Percentiles rank a stretch among this genome's conserved stretches.
These are phyloP conservation scores for Porodaedalea pini DNA, from an alignment of 1,284 basidiomycete species.

Conservation along the genomic window DNA sequence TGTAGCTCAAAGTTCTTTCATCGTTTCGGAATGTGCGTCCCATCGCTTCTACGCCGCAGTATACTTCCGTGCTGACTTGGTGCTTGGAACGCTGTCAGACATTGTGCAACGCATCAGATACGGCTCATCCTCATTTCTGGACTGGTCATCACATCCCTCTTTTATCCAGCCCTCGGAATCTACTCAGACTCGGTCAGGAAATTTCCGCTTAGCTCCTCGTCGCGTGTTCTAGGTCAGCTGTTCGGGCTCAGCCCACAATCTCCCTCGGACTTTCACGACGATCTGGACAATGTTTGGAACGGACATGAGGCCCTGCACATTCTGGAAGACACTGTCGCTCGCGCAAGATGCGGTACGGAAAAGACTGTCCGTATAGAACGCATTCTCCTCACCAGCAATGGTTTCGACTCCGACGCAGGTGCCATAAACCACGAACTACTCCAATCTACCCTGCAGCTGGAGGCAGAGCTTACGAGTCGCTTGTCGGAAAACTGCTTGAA, in stretches of 20 bases:
- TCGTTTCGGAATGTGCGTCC: slow-evolving; percentile 70
- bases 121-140: slow-evolving; percentile 91
- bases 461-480: slow-evolving; percentile 49
- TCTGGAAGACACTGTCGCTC: slow-evolving; percentile 66
- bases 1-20: slow-evolving; percentile 56
- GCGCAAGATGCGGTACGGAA: slow-evolving; percentile 67
- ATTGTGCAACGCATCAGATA: slow-evolving; percentile 88
- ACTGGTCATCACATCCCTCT: slow-evolving; percentile 92
- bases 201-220: slow-evolving; percentile 54
- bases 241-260: slow-evolving; percentile 49
- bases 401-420: slow-evolving; percentile 45
- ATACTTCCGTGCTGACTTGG: background rate
- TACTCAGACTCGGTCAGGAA: slow-evolving; percentile 71
- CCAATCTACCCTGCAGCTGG: slow-evolving; percentile 58
- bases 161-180: slow-evolving; percentile 86
- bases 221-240: slow-evolving; percentile 59
- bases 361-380: slow-evolving; percentile 78
- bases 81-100: slow-evolving; percentile 39
- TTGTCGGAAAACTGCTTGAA: slow-evolving; percentile 40
- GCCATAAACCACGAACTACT: slow-evolving; percentile 60
- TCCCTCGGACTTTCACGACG: slow-evolving; percentile 44
- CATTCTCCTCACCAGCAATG: slow-evolving; percentile 60
- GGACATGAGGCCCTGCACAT: slow-evolving; percentile 56
- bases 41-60: slow-evolving; percentile 6
- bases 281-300: slow-evolving; percentile 66